Base-by-base conservation (phyloP, 352 stramenopile species). In the Blastocystis sp. region DNA sequence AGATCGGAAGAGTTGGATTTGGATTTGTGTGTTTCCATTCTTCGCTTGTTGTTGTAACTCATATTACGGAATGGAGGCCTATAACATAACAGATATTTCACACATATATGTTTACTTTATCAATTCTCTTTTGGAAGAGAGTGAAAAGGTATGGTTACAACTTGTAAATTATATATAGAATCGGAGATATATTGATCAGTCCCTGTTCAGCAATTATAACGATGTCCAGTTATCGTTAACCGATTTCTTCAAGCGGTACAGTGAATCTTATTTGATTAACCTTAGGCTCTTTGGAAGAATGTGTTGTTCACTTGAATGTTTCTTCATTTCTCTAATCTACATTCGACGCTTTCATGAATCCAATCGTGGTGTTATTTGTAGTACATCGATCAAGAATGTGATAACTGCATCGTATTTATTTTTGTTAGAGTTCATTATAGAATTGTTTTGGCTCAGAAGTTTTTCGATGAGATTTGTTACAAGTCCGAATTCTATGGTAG, bases 381-480 rank as follows among this genome's bases (percentile, higher is more conserved):
- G 37, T 32, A 32, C 32, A 21, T 80, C 69, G 35, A 12, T 80
- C 12, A 59, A 63, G 24, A 80, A 80, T 39, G 1, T 80, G 21
- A n/a, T 80, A 39, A 63, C 52, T 4, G 42, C 69, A 39, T 80
- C 69, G 69, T 80, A 29, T 4, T 35, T 32, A 9, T 43, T 24
- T 11, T 46, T 9, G 7, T 27, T 39, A 32, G 27, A 5, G 21
- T 32, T 29, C 6, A 42, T 29, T 16, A 32, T 58, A 69, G 59
- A 39, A 27, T 80, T 16, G 69, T 80, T 16, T 54, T 80, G 16
- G 69, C 69, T 6, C 69, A 80, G 24, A 80, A 80, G 43, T 80
- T 63, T 35, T 80, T 80, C 24, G 69, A 80, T 63, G 69, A 80
- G n/a, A 80, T 80, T 32, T 80, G 69, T n/a, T 80, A 49, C 46